These are phyloP conservation scores for Suhomyces bolitotheri DNA, from an alignment of 1,139 yeast genomes.

Conservation along the genomic window DNA sequence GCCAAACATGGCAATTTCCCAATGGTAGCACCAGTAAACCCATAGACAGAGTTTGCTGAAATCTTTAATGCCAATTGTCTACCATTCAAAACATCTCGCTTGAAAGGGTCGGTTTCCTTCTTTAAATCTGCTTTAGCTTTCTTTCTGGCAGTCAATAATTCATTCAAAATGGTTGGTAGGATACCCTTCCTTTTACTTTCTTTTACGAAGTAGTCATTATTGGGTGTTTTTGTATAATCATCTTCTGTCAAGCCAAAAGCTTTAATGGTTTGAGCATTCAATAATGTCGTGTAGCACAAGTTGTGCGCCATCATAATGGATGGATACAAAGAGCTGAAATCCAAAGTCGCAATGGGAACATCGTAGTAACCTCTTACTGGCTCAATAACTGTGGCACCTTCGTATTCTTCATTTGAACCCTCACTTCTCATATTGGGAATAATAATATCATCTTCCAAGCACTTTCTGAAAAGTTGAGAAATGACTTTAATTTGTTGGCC, in stretches of 20 bases:
- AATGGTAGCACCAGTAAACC: slow-evolving; percentile 97
- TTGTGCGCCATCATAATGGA: slow-evolving; percentile 99
- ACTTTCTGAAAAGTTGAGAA: slow-evolving; percentile 91
- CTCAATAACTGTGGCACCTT: slow-evolving; percentile 98
- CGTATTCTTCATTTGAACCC: slow-evolving; percentile 87
- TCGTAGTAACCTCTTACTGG: slow-evolving; percentile 95
- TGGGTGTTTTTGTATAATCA: slow-evolving; percentile 87
- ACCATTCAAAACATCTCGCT: slow-evolving; percentile 91
- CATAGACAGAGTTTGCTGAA: slow-evolving; percentile 97
- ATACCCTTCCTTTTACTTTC: slow-evolving; percentile 72
- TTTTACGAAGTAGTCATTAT: slow-evolving; percentile 90
- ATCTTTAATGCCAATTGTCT: slow-evolving; percentile 94
- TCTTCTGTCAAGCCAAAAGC: slow-evolving; percentile 62
- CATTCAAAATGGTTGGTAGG: slow-evolving; percentile 87
- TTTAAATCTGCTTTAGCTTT: slow-evolving; percentile 88
- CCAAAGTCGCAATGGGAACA: slow-evolving; percentile 95
- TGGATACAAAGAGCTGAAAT: slow-evolving; percentile 96
- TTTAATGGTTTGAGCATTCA: slow-evolving; percentile 68
- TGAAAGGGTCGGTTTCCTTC: slow-evolving; percentile 93
- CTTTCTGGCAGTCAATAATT: slow-evolving; percentile 87
- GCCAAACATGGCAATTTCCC: slow-evolving; percentile 97
- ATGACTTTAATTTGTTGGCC: slow-evolving; percentile 98
- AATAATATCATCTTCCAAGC: slow-evolving; percentile 79
- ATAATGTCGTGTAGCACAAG: slow-evolving; percentile 87
- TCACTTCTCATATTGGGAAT: slow-evolving; percentile 88